Evolutionary conservation across 2,329 filamentous ascomycete species (phyloP).

Genomic region (Pseudogymnoascus verrucosus): DNA sequence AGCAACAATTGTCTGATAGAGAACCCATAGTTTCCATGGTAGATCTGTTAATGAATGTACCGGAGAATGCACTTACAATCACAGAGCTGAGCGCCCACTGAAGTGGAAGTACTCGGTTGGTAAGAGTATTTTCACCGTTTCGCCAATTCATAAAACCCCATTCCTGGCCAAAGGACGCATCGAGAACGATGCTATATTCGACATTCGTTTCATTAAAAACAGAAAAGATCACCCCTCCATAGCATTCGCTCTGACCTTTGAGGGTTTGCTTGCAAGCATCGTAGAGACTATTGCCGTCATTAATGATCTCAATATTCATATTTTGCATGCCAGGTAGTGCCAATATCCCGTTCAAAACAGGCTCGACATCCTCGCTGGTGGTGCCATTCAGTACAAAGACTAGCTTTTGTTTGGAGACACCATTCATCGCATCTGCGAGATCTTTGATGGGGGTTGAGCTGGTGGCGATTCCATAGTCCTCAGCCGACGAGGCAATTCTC

Average conservation of each 20-base stretch:
- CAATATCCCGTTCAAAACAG: slow-evolving; percentile 19
- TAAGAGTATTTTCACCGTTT: slow-evolving; percentile 12
- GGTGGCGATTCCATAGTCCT: slow-evolving; percentile 16
- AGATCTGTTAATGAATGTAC: background rate
- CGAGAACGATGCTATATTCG: slow-evolving; percentile 20
- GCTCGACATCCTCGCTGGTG: slow-evolving; percentile 13
- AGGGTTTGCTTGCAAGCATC: slow-evolving; percentile 19
- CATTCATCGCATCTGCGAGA: slow-evolving; percentile 17
- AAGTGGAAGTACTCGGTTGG: slow-evolving; percentile 16
- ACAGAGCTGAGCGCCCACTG: slow-evolving; percentile 20
- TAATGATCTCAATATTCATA: slow-evolving; percentile 10
- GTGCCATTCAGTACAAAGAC: slow-evolving; percentile 22
- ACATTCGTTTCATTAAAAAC: slow-evolving; percentile 20
- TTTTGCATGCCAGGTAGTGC: slow-evolving; percentile 14
- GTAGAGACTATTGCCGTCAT: slow-evolving; percentile 19
- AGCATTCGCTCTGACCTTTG: slow-evolving; percentile 20
- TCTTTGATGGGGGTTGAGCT: slow-evolving; percentile 16
- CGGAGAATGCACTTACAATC: slow-evolving; percentile 11
- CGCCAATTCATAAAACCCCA: slow-evolving; percentile 9
- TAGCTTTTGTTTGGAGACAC: slow-evolving; percentile 13
- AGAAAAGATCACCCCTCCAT: slow-evolving; percentile 20
- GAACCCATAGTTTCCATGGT: background rate
- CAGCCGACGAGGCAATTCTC: background rate
- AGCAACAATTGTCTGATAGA: background rate
- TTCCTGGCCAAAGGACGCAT: slow-evolving; percentile 10